phyloP scores from a whole-genome alignment of 208 protist species.

The Crithidia thermophila region DNA sequence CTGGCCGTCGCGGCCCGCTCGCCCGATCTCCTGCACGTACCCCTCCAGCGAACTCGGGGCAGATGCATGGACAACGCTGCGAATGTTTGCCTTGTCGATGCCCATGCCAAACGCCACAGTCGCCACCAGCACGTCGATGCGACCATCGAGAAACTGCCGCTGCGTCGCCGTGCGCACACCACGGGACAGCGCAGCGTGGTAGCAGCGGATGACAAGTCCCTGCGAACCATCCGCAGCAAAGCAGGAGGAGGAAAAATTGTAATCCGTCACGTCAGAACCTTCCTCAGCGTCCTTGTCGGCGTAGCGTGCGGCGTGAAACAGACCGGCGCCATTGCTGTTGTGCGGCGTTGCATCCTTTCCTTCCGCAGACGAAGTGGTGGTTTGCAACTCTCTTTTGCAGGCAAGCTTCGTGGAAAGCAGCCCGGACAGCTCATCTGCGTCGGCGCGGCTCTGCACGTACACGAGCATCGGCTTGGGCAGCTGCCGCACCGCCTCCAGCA shows the following conservation, averaged over 20 bases:
- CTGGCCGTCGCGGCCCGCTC: slow-evolving; percentile 95
- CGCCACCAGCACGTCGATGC: slow-evolving; percentile 93
- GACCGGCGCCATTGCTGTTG: not conserved
- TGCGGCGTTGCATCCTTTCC: too few species aligned
- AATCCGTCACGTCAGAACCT: too few species aligned
- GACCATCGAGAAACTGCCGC: slow-evolving; percentile 82
- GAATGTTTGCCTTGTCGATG: slow-evolving; percentile 98
- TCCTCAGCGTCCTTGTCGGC: not conserved
- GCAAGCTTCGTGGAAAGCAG: slow-evolving; percentile 50
- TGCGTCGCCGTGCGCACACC: slow-evolving; percentile 66
- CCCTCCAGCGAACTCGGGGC: slow-evolving; percentile 96
- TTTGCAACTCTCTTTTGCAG: too few species aligned
- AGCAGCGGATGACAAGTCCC: slow-evolving; percentile 63
- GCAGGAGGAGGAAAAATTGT: too few species aligned
- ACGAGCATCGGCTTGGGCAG: slow-evolving; percentile 89
- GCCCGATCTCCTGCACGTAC: slow-evolving; percentile 98
- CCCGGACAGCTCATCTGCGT: slow-evolving; percentile 74
- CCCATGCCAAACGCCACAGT: slow-evolving; percentile 99
- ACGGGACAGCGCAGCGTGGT: slow-evolving; percentile 75
- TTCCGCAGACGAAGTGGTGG: too few species aligned
- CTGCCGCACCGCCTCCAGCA: slow-evolving; percentile 61
- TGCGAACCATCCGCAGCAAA: too few species aligned
- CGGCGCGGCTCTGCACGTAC: slow-evolving; percentile 82
- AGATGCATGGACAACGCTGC: slow-evolving; percentile 96
- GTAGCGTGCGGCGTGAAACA: slow-evolving; percentile 22